Percentiles rank a stretch among this genome's conserved stretches.
phyloP scores from a whole-genome alignment of 768 basidiomycete genomes.

The Baorangia bicolor region DNA sequence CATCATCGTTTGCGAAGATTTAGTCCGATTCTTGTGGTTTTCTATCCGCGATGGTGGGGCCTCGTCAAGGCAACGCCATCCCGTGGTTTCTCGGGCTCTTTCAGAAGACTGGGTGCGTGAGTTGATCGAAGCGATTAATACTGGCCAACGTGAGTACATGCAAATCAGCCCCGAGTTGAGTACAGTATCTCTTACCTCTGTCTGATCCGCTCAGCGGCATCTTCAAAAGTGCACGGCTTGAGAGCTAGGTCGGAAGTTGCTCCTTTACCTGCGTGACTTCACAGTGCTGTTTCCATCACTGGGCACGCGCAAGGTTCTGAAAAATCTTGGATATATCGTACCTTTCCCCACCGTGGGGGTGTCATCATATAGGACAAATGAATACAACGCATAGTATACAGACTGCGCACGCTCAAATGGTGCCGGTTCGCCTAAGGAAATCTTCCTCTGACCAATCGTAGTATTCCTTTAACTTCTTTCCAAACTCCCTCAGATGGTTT shows the following conservation, averaged over 20 bases:
- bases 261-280: neutral
- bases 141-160: constrained; percentile 22
- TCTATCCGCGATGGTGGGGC: constrained; percentile 30
- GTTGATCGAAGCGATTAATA: constrained; percentile 15
- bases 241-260: neutral
- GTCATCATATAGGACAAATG: neutral
- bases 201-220: neutral
- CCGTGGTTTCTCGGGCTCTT: constrained; percentile 15
- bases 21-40: constrained; percentile 32
- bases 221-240: neutral
- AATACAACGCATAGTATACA: neutral
- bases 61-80: constrained; percentile 13
- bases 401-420: constrained; percentile 1
- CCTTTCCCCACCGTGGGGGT: neutral
- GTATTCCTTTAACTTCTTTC: constrained; percentile 54
- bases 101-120: constrained; percentile 18
- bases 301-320: neutral
- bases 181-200: neutral
- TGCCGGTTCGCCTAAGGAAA: constrained; percentile 29
- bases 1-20: constrained; percentile 19
- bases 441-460: constrained; percentile 66
- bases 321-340: neutral
- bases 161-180: neutral
- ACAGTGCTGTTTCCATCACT: neutral
- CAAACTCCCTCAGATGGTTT: constrained; percentile 48